Conservation (phyloP, 495 filamentous ascomycete species). For the Penicillium waksmanii region DNA sequence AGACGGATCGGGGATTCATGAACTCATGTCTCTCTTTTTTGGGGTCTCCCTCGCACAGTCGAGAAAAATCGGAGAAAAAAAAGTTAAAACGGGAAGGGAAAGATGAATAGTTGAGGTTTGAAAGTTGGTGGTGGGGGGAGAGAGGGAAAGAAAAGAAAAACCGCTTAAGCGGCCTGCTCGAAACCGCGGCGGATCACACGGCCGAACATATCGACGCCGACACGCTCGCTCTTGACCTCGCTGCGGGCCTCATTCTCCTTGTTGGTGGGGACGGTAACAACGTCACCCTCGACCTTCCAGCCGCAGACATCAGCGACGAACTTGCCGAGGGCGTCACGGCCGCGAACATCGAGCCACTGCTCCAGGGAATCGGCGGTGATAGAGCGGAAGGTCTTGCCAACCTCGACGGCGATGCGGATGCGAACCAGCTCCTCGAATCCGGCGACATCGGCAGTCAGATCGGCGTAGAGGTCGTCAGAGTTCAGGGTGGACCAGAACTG, state of each 20-base stretch:
- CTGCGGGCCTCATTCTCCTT: constrained; percentile 99
- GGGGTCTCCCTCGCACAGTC: constrained; percentile 11
- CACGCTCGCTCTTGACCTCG: constrained; percentile 92
- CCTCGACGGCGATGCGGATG: constrained; percentile 84
- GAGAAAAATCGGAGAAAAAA: constrained; percentile 25
- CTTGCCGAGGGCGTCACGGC: constrained; percentile 69
- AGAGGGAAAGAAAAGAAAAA: constrained; percentile 17
- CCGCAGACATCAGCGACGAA: constrained; percentile 84
- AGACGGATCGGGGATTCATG: constrained; percentile 37
- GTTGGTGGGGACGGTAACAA: constrained; percentile 82
- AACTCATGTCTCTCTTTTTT: constrained; percentile 37
- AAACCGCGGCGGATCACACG: constrained; percentile 86
- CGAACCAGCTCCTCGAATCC: constrained; percentile 98
- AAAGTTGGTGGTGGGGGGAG: not conserved
- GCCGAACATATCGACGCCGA: constrained; percentile 75
- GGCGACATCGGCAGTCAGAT: constrained; percentile 88
- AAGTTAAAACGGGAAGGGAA: constrained; percentile 10
- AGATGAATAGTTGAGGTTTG: constrained; percentile 10
- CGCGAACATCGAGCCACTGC: constrained; percentile 81
- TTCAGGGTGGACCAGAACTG: constrained; percentile 94
- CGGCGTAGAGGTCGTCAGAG: constrained; percentile 93
- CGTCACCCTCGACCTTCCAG: constrained; percentile 74
- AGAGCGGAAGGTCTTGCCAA: constrained; percentile 86
- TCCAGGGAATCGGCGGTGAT: constrained; percentile 76
- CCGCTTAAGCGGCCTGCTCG: constrained; percentile 76